phyloP scores from a whole-genome alignment of 371 early-diverging fungal species.

The Mucor indicus region DNA sequence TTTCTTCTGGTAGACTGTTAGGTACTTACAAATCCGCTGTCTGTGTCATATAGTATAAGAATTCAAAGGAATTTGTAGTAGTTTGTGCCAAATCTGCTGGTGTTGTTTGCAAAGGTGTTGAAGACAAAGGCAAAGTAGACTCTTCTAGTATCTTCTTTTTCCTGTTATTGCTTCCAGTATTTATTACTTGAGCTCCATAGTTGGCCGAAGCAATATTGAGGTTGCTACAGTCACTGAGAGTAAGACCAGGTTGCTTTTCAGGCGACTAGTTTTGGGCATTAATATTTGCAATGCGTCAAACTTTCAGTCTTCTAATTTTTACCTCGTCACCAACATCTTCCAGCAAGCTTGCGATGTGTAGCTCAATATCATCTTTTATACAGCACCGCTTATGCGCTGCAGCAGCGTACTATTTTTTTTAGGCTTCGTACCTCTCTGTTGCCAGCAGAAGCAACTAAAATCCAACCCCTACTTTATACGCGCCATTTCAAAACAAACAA shows the following conservation, averaged over 20 bases:
- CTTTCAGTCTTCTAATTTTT: no score
- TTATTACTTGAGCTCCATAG: constrained; percentile 13
- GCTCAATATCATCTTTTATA: no score
- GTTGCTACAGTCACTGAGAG: constrained; percentile 5
- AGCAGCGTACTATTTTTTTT: no score
- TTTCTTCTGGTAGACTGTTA: constrained; percentile 7
- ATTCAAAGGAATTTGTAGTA: not conserved
- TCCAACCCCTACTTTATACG: no score
- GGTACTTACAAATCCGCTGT: not conserved
- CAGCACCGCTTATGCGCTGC: no score
- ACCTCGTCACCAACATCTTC: no score
- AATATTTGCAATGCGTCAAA: no score
- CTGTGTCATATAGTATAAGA: no score
- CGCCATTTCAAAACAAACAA: no score
- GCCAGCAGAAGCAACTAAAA: no score
- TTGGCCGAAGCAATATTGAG: constrained; percentile 8
- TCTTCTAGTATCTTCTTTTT: constrained; percentile 14
- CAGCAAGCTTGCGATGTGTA: no score
- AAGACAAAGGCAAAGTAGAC: not conserved
- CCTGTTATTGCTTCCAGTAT: constrained; percentile 8
- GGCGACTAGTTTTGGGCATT: constrained; percentile 15
- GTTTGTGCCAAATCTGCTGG: constrained; percentile 1
- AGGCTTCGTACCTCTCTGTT: no score
- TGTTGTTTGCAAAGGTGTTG: constrained; percentile 12
- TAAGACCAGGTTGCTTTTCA: constrained; percentile 6